Evolutionary conservation across 345 rosid genomes (phyloP).

Genomic region (Brassica carinata): DNA sequence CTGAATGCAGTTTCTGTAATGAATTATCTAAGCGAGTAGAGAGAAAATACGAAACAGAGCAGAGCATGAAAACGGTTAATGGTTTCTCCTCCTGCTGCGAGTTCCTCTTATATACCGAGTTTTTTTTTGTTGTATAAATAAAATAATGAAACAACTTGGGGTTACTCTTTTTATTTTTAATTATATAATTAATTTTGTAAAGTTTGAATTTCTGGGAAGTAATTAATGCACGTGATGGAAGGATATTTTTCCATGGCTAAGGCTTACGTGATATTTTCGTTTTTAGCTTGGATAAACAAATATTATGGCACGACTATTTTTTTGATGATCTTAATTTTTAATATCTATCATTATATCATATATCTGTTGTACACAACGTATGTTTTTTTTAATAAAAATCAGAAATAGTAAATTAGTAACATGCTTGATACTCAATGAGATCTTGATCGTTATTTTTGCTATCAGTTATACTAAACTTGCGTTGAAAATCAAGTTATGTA

Average conservation of each 20-base stretch:
- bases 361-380: neutral
- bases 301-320: conserved; percentile 21
- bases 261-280: conserved; percentile 15
- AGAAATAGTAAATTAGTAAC: conserved; percentile 12
- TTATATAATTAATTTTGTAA: conserved; percentile 30
- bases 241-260: conserved; percentile 32
- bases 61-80: conserved; percentile 26
- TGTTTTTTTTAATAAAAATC: neutral
- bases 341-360: neutral
- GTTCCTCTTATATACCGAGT: conserved; percentile 15
- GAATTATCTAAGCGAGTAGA: neutral
- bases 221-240: conserved; percentile 60
- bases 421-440: conserved; percentile 26
- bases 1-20: neutral
- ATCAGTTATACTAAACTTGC: conserved; percentile 18
- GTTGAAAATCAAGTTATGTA: conserved; percentile 8
- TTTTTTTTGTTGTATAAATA: neutral
- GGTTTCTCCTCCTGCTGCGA: conserved; percentile 20
- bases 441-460: conserved; percentile 20
- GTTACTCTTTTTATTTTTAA: conserved; percentile 5
- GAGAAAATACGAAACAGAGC: neutral
- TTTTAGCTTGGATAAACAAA: conserved; percentile 28
- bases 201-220: conserved; percentile 24
- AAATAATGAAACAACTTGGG: conserved; percentile 18
- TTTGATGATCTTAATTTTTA: neutral